Base-by-base conservation (phyloP, 2,329 filamentous ascomycete species). In the Acrocalymma vagum region DNA sequence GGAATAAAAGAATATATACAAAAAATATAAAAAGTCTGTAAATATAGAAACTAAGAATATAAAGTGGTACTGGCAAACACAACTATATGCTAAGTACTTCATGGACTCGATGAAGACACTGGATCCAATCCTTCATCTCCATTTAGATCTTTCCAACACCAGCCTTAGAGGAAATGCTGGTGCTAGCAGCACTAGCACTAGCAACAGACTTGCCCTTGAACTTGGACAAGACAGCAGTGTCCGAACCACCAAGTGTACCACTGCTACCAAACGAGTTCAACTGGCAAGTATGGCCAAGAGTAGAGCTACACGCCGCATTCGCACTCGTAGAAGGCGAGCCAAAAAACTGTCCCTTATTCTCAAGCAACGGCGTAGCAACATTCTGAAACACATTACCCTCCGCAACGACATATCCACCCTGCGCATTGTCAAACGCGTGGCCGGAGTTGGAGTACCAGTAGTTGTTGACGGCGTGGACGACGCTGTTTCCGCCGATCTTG, bases 401-500 rank as follows among this genome's bases (percentile, higher is more conserved):
- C 3, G 76, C 77, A 15, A 84, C 69, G 28, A 81, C 73, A 46
- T 53, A 56, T 35, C 59, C 55, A 26, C 67, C 71, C 31, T 58
- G 45, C 46, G 62, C 67, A 38, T 61, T 63, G 48, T 82, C 82
- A 60, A 84, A 83, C n/a, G 80, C 78, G 66, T 84, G 82, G 32
- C 77, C 77, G 14, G 67, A 61, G 63, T 76, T 78, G 57, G 76
- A 72, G 60, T 80, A 73, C 71, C 74, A 83, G 75, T 79, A 82
- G 74, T 84, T 84, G 77, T 83, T 84, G 61, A 82, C 78, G 27
- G 78, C 78, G 65, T 85, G 82, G 37, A 84, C 69, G 29, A 82
- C 74, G 38, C 81, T 81, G 62, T 79, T 79, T 14, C 72, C 73
- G 39, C 66, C 71, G 15, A 84, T 71, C 71, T 84, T 83, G 53